Conservation (phyloP, 331 rosid genomes). For the Pyrus hybrid region DNA sequence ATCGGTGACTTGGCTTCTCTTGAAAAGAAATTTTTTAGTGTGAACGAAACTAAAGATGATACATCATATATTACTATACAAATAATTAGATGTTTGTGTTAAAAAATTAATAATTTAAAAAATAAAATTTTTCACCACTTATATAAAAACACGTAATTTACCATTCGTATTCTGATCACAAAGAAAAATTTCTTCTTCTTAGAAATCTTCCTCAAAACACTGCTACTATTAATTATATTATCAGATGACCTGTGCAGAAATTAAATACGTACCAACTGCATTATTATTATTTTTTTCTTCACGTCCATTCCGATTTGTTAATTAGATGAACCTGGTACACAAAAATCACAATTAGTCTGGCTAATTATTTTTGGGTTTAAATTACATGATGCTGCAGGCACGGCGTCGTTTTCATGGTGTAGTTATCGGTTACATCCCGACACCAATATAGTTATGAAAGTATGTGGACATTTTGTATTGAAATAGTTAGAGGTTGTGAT, state of each 20-base stretch:
- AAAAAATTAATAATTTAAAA: too few species aligned
- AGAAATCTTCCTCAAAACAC: background rate
- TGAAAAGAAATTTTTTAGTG: background rate
- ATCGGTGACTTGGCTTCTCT: background rate
- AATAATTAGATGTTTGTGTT: too few species aligned
- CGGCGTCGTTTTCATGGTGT: background rate
- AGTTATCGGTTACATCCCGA: background rate
- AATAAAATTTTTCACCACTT: too few species aligned
- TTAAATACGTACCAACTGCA: background rate
- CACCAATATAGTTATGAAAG: background rate
- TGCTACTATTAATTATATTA: background rate
- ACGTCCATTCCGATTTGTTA: background rate
- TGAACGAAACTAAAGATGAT: too few species aligned
- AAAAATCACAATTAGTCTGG: background rate
- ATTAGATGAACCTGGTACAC: background rate
- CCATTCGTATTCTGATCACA: too few species aligned
- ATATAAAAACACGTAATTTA: fast-evolving
- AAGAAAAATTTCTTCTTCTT: background rate
- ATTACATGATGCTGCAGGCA: background rate
- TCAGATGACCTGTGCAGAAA: background rate
- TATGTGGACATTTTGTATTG: too few species aligned
- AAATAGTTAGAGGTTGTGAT: background rate
- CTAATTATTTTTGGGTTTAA: background rate
- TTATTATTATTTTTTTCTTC: background rate
- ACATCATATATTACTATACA: too few species aligned